Evolutionary conservation across 2,329 filamentous ascomycete species (phyloP), one percentile per base, ranked within the genome.

Genomic region (Penicillium rolfsii): DNA sequence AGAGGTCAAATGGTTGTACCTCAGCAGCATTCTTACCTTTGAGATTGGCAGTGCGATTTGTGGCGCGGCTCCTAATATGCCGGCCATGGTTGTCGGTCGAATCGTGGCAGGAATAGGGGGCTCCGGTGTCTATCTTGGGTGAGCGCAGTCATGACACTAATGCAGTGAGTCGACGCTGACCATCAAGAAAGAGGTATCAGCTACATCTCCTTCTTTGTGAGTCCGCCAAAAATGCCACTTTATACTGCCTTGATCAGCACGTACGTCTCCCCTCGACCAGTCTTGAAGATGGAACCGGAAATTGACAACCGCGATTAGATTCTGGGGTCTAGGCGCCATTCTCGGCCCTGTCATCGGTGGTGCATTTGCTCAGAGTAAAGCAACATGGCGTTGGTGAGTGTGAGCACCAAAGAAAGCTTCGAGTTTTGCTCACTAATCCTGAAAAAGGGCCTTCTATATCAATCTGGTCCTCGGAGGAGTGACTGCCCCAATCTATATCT

Each of bases 261-360:
- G 33, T 35, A 35, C 33, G 33, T 35, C 33, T 35, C 19, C 33
- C 11, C 33, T 6, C 33, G 33, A 35, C 33, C 33, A 35, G 6
- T 35, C 33, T 35, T 35, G 33, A 35, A 35, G 33, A 35, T 35
- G 11, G 33, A 35, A 35, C 33, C 11, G 33, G 33, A 22, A 35
- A 35, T 35, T 35, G 33, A 35, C 33, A 35, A 35, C 33, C 33
- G 40, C 19, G 40, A 16, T 16, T 43, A 22, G 40, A 43, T 43
- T 43, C 14, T 55, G 52, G 52, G 28, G 52, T n/a, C 28, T 55
- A 22, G 52, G 52, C 38, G 30, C 22, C 36, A 45, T 55, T 38
- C 11, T 55, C 12, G 38, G 52, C 22, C 52, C 52, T 40, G 41
- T 55, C 30, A 33, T 55, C 22, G 52, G 52, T 41, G 16, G 19